Evolutionary conservation across 2,329 filamentous ascomycete genomes (phyloP), one percentile per base, ranked within the genome.

Genomic region (Exophiala spinifera): DNA sequence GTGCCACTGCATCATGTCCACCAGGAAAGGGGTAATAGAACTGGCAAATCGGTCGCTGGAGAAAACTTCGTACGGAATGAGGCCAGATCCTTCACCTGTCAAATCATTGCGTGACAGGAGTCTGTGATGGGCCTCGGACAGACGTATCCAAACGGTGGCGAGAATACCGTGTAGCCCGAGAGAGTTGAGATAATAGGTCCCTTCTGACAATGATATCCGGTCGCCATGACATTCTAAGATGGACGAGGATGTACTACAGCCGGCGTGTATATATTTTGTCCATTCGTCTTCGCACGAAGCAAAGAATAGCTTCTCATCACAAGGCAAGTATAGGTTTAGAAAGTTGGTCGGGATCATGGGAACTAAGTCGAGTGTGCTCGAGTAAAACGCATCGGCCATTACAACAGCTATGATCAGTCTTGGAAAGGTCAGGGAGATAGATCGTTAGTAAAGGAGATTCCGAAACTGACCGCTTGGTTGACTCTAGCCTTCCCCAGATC

Each of bases 31-130:
- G 3, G 42, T 21, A 8, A 44, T n/a, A 15, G 42, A 8, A 20
- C 15, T 44, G 6, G 42, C 42, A 44, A 23, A 44, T 20, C n/a
- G 42, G 42, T 44, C 42, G 7, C 11, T 13, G 10, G 42, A 44
- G 13, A 28, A 44, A 3, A 44, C 42, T 13, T 44, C 42, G 20
- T 44, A 44, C 11, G 42, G 42, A 14, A 44, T 21, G 10, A 44
- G 42, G 7, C 42, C 42, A 11, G 19, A 28, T 8, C 42, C 20
- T 7, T 44, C 19, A 15, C 21, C 7, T 25, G 42, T 13, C 42
- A 44, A 44, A 25, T 28, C 42, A 15, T 25, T 44, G 20, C 42
- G 42, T 23, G 42, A 44, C 14, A 44, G n/a, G 42, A 44, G 42
- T 44, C 42, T 21, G 23, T 44, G 42, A 15, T 44, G 42, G 4